Evolutionary conservation across 2,329 filamentous ascomycete species (phyloP), one percentile per base, ranked within the genome.

Genomic region (Alternaria hordeiaustralica): DNA sequence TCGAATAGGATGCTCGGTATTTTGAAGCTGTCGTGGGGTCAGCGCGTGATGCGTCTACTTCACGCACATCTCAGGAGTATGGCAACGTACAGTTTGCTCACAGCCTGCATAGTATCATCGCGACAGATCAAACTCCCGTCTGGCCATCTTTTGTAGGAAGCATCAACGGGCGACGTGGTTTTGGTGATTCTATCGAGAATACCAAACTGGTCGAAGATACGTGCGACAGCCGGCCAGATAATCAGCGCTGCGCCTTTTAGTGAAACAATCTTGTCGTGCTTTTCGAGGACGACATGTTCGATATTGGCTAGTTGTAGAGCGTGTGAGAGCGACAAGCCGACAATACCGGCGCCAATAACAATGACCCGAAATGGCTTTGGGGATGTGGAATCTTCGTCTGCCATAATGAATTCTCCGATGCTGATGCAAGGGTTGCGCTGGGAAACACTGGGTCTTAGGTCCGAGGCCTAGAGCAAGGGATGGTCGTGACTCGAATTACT

Each of bases 171-270:
- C 18, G 67, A 63, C 10, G 43, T 62, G 1, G 59, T 54, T 2
- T 60, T 45, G 47, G 58, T 26, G 7, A 71, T 66, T 20, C 58
- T 49, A 18, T 67, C 47, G 20, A 67, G 36, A 49, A 70, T 66
- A 6, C 71, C 73, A 13, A 74, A 68, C 12, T 75, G 72, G 41
- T 75, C 73, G 18, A 76, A 63, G 23, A 75, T 61, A 15, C 71
- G 69, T 13, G 54, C 58, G 12, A 65, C 66, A 23, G 64, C 63
- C 25, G 72, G 73, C 30, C 61, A 71, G 47, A 75, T 58, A 7
- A 66, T 68, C 30, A 75, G 57, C 12, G 67, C 69, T 15, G 73
- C 72, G 4, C 73, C 72, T 43, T 65, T 58, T 13, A 71, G 12
- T 2, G 72, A 71, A 2, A 69, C 64, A 11, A 73, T 68, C 20